Base-by-base conservation (phyloP, 2,329 filamentous ascomycete species). In the Ploettnerulaceae sp. region DNA sequence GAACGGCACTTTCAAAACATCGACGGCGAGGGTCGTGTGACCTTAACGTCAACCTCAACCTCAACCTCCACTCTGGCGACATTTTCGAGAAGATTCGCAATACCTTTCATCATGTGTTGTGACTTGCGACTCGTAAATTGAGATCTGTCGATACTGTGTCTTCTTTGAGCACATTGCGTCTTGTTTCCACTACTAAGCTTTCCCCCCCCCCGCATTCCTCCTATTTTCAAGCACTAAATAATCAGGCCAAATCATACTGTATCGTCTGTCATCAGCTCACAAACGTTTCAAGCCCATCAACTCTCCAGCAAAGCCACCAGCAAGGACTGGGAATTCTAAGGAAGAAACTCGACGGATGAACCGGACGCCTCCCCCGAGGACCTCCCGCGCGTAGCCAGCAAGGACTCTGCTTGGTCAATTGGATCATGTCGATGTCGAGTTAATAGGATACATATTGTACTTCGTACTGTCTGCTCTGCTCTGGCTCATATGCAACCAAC, bases 1-100 rank as follows among this genome's bases (percentile, higher is more conserved):
- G 8, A n/a, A 28, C 31, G 15, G 18, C 31, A 14, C 35, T 44
- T 31, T 35, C 39, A 35, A 42, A 37, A 28, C 26, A 32, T 47
- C 39, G 29, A 39, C 35, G 41, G 34, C 34, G 26, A 17, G 35
- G 45, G 46, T 55, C 53, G 44, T 48, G 46, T 49, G 53, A 55
- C 50, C 49, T n/a, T n/a, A n/a, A n/a, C n/a, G n/a, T n/a, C n/a
- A n/a, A n/a, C n/a, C 7, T 32, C 26, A 15, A 37, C n/a, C 34
- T 15, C 34, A n/a, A 25, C n/a, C n/a, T n/a, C n/a, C n/a, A n/a
- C n/a, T n/a, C n/a, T n/a, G n/a, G n/a, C n/a, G n/a, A n/a, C n/a
- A n/a, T n/a, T n/a, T n/a, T n/a, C n/a, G n/a, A n/a, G n/a, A n/a
- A n/a, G n/a, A n/a, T n/a, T n/a, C n/a, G n/a, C n/a, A n/a, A n/a